Conservation (phyloP, 192 early-diverging fungal genomes). For the Globomyces pollinis-pini region DNA sequence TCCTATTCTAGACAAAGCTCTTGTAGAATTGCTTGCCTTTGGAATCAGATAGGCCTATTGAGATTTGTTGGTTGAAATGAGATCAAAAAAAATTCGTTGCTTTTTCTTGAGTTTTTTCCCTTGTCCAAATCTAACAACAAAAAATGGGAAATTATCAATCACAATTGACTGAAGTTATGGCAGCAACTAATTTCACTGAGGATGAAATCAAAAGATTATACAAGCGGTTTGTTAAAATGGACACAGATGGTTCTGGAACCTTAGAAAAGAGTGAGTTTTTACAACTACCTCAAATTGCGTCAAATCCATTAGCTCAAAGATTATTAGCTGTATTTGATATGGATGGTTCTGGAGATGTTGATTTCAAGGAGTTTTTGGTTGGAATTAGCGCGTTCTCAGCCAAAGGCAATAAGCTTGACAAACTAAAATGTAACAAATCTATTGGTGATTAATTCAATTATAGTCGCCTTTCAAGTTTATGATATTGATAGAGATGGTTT, state of each 20-base stretch:
- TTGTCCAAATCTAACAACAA: neutral
- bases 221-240: conserved; percentile 97
- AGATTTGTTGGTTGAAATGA: too few species aligned
- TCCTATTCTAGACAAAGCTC: neutral
- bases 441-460: too few species aligned
- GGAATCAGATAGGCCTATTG: conserved; percentile 2
- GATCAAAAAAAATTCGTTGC: too few species aligned
- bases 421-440: conserved; percentile 75
- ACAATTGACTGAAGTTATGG: conserved; percentile 73
- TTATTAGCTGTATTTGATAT: conserved; percentile 96
- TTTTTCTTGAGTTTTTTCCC: neutral
- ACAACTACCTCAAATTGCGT: conserved; percentile 91
- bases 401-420: conserved; percentile 91
- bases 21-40: neutral
- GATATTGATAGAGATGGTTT: conserved; percentile 99
- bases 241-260: conserved; percentile 92
- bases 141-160: conserved; percentile 58
- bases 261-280: conserved; percentile 98
- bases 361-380: conserved; percentile 97
- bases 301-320: conserved; percentile 92
- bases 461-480: conserved; percentile 97
- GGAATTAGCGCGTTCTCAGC: conserved; percentile 91
- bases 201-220: conserved; percentile 95
- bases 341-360: conserved; percentile 97
- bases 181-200: conserved; percentile 59